phyloP scores from a whole-genome alignment of 139 green algal species.

The Micractinium conductrix region DNA sequence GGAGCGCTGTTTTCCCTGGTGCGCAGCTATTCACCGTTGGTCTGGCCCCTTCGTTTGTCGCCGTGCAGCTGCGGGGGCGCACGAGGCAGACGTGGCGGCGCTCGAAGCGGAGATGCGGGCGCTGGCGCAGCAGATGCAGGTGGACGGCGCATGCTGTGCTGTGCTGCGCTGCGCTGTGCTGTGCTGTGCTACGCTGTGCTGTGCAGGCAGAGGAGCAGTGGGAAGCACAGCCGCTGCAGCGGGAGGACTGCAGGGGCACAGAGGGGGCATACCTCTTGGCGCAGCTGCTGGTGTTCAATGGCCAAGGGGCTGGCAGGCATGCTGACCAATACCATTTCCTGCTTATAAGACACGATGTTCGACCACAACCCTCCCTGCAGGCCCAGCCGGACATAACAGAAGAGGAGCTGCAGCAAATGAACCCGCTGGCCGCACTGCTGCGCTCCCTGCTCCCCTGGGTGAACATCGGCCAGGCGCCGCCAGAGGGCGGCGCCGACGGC shows the following conservation, averaged over 20 bases:
- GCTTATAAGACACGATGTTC: no score
- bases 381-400: conserved; percentile 14
- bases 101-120: conserved; percentile 45
- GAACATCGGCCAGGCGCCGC: conserved; percentile 67
- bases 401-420: conserved; percentile 61
- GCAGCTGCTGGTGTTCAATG: no score
- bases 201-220: no score
- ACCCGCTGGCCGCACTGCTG: conserved; percentile 79
- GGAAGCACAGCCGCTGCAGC: no score
- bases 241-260: no score
- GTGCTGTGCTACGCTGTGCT: neutral
- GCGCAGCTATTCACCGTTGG: neutral
- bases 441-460: conserved; percentile 84
- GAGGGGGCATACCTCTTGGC: no score
- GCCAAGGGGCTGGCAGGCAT: no score
- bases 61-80: neutral
- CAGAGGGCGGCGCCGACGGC: conserved; percentile 52
- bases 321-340: no score
- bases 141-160: no score
- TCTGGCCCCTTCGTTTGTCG: neutral
- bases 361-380: neutral
- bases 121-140: conserved; percentile 38
- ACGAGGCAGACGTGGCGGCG: conserved; percentile 21
- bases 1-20: neutral
- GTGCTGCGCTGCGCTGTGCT: neutral